phyloP scores from a whole-genome alignment of 108 stramenopile species.

The Fragilariopsis cylindrus region DNA sequence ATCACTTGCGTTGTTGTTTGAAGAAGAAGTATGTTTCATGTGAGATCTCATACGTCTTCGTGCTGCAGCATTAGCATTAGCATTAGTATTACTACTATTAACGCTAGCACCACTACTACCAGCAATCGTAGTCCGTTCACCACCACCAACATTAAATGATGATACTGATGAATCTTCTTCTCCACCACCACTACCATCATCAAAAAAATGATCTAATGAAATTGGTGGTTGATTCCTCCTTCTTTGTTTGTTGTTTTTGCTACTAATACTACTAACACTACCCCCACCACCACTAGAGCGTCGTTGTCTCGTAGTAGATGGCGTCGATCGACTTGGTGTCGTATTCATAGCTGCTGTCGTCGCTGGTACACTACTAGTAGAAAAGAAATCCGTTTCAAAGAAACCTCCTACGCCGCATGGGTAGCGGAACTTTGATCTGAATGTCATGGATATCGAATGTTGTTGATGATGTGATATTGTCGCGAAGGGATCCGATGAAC shows the following conservation, averaged over 20 bases:
- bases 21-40: not conserved
- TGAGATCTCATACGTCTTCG: slow-evolving; percentile 19
- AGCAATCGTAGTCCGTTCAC: not conserved
- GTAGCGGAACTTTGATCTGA: not conserved
- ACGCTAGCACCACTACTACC: not conserved
- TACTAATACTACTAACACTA: not conserved
- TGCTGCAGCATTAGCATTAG: slow-evolving; percentile 14
- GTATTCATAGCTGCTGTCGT: no score
- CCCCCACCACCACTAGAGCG: no score
- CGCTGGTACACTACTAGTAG: not conserved
- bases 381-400: slow-evolving; percentile 4
- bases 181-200: no score
- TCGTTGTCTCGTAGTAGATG: no score
- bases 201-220: not conserved
- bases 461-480: not conserved
- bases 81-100: not conserved
- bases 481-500: slow-evolving; percentile 9
- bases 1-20: no score
- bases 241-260: not conserved
- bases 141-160: no score
- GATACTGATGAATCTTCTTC: no score
- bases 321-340: no score
- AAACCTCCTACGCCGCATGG: not conserved
- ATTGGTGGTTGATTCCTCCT: not conserved
- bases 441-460: not conserved